Evolutionary conservation across 2,329 filamentous ascomycete genomes (phyloP).

Genomic region (Endocalyx cinctus): DNA sequence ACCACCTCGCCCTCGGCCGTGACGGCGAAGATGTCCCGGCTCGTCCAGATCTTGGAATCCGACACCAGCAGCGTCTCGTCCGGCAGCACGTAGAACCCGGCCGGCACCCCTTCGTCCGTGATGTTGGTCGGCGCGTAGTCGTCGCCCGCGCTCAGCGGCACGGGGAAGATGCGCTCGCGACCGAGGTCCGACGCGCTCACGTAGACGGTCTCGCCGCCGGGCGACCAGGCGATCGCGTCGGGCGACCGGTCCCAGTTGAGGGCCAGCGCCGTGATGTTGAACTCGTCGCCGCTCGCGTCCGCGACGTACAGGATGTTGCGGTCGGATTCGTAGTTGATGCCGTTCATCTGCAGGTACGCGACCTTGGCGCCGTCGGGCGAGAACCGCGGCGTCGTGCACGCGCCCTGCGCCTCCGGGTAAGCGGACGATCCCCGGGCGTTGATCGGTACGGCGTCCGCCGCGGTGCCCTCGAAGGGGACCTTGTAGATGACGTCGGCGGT

Average conservation of each 20-base stretch:
- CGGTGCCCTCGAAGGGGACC: constrained; percentile 26
- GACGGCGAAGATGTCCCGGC: constrained; percentile 28
- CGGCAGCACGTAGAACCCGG: constrained; percentile 23
- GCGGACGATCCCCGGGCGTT: constrained; percentile 27
- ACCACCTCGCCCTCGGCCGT: constrained; percentile 20
- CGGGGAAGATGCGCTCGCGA: constrained; percentile 26
- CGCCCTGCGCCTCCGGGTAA: constrained; percentile 29
- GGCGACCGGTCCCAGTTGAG: constrained; percentile 27
- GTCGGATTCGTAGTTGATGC: constrained; percentile 51
- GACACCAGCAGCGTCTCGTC: constrained; percentile 26
- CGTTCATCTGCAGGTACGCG: constrained; percentile 59
- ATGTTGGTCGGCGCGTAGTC: constrained; percentile 27
- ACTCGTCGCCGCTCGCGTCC: constrained; percentile 44
- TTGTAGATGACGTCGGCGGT: constrained; percentile 31
- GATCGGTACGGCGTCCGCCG: constrained; percentile 26
- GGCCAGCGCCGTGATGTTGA: constrained; percentile 29
- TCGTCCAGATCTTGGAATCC: constrained; percentile 31
- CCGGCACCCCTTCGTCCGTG: constrained; percentile 26
- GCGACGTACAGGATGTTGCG: constrained; percentile 30
- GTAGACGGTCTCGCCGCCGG: constrained; percentile 24
- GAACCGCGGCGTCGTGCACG: constrained; percentile 38
- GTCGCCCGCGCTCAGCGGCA: constrained; percentile 24
- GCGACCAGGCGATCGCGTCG: constrained; percentile 21
- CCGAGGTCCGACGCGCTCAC: constrained; percentile 26
- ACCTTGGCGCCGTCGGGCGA: constrained; percentile 53